Conservation (phyloP, 164 flowering plant genomes). For the Liriodendron chinense region DNA sequence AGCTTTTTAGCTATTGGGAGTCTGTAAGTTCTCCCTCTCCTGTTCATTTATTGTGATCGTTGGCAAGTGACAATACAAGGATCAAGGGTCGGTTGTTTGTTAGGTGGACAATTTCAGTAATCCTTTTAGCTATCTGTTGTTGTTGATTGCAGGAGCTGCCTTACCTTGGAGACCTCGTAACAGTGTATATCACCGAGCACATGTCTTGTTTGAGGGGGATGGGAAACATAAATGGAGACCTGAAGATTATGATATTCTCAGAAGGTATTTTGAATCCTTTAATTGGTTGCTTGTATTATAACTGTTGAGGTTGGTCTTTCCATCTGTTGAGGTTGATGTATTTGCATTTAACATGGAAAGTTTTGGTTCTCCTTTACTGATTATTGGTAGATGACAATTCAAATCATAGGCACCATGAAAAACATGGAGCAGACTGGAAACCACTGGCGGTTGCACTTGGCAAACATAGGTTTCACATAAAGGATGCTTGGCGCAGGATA, state of each 20-base stretch:
- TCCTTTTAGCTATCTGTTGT: not conserved
- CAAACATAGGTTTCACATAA: slow-evolving; percentile 53
- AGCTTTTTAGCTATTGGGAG: no score
- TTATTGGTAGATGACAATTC: not conserved
- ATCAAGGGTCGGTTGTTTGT: not conserved
- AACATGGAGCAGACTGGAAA: slow-evolving; percentile 59
- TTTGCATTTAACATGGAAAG: not conserved
- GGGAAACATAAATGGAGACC: slow-evolving; percentile 46
- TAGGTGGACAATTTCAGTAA: not conserved
- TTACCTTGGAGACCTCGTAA: slow-evolving; percentile 46
- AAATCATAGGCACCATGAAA: slow-evolving; percentile 22
- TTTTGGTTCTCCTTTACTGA: not conserved
- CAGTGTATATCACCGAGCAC: slow-evolving; percentile 49
- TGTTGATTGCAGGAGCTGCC: slow-evolving; percentile 21
- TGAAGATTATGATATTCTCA: slow-evolving; percentile 43
- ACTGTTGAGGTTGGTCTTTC: not conserved
- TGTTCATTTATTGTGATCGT: not conserved
- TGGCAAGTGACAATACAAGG: not conserved
- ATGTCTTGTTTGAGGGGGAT: slow-evolving; percentile 44
- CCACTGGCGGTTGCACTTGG: slow-evolving; percentile 39
- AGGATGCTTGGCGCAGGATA: slow-evolving; percentile 59
- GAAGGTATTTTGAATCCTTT: slow-evolving; percentile 14
- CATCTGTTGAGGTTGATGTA: not conserved
- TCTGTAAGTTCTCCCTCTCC: not conserved
- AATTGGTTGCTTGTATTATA: not conserved